phyloP scores from a whole-genome alignment of 441 rosid genomes.

The Erodium chrysanthum region DNA sequence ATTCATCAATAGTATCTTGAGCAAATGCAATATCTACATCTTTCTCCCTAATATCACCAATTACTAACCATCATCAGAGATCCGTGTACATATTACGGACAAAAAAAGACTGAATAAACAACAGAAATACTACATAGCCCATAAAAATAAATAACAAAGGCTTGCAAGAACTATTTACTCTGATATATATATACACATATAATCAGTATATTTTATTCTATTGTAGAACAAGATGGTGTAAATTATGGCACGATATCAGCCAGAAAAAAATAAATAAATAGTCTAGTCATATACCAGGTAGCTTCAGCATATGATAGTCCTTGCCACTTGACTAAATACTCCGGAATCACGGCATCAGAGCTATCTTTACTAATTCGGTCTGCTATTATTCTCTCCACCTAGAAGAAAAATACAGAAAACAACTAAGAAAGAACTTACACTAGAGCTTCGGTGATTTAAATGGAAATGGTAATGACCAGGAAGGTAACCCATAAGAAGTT shows the following conservation, averaged over 20 bases:
- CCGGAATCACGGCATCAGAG: constrained; percentile 67
- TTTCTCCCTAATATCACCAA: constrained; percentile 66
- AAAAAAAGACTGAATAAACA: constrained; percentile 10
- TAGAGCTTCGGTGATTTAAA: constrained; percentile 6
- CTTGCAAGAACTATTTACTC: neutral
- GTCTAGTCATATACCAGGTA: constrained; percentile 54
- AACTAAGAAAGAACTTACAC: constrained; percentile 16
- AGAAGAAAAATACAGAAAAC: constrained; percentile 22
- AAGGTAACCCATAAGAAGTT: constrained; percentile 12
- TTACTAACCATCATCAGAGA: constrained; percentile 13
- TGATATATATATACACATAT: neutral
- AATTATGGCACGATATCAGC: neutral
- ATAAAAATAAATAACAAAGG: neutral
- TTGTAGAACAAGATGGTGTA: neutral
- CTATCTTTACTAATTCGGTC: constrained; percentile 76
- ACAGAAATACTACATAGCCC: neutral
- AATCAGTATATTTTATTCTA: neutral
- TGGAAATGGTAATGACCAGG: constrained; percentile 7
- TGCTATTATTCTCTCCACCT: constrained; percentile 91
- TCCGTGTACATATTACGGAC: neutral
- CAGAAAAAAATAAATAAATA: constrained; percentile 1
- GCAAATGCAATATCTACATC: constrained; percentile 86
- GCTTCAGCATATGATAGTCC: constrained; percentile 99
- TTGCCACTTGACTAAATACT: constrained; percentile 98
- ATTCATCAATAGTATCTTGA: constrained; percentile 90